Conservation (phyloP, 306 rosid species). For the Nissolia schottii region DNA sequence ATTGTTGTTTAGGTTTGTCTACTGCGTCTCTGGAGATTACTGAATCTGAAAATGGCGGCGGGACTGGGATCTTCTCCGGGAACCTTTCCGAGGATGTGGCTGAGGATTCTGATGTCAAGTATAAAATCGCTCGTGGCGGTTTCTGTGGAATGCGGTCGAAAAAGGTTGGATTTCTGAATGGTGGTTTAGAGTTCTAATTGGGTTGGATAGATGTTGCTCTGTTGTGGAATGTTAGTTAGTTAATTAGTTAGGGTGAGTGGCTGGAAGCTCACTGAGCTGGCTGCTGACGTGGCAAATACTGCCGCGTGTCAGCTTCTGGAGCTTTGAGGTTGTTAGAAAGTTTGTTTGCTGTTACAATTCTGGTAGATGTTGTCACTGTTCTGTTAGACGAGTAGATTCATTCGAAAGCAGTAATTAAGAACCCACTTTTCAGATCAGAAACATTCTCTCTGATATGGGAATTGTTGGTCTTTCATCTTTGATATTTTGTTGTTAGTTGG, state of each 20-base stretch:
- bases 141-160: slow-evolving; percentile 96
- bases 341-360: no score
- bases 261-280: no score
- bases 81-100: slow-evolving; percentile 69
- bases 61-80: slow-evolving; percentile 76
- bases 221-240: no score
- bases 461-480: neutral
- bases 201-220: no score
- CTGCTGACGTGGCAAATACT: no score
- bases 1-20: slow-evolving; percentile 61
- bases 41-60: slow-evolving; percentile 58
- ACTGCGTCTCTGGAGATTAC: slow-evolving; percentile 81
- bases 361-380: no score
- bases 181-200: neutral
- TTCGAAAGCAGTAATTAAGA: no score
- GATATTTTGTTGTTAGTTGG: neutral
- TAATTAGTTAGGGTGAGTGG: no score
- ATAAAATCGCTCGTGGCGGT: slow-evolving; percentile 71
- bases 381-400: no score
- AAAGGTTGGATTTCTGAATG: slow-evolving; percentile 42
- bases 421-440: no score
- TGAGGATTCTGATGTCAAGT: slow-evolving; percentile 57
- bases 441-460: neutral
- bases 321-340: no score
- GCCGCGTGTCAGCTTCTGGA: no score